Conservation (phyloP, 108 stramenopile species). For the Aurantiochytrium sp. region DNA sequence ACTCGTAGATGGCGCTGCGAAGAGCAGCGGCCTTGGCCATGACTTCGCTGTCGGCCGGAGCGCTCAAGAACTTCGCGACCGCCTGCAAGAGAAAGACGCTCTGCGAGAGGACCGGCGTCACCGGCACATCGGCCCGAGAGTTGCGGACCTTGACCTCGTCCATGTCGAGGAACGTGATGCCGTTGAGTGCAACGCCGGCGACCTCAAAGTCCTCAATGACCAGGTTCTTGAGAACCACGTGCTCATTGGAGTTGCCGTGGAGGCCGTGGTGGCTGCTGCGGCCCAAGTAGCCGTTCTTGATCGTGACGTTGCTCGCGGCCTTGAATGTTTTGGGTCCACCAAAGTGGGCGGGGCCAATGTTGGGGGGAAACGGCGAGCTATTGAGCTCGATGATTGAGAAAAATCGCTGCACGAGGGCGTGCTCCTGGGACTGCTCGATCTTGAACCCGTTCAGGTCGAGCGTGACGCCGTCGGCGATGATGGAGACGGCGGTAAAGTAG, state of each 20-base stretch:
- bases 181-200: slow-evolving; percentile 35
- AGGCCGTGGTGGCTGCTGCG: slow-evolving; percentile 40
- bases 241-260: slow-evolving; percentile 41
- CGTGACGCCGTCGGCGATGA: slow-evolving; percentile 22
- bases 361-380: slow-evolving; percentile 30
- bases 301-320: background rate
- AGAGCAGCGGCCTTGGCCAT: background rate
- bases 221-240: slow-evolving; percentile 30
- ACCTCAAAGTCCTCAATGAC: slow-evolving; percentile 37
- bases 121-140: background rate
- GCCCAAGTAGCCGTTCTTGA: slow-evolving; percentile 33
- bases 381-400: slow-evolving; percentile 42
- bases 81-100: background rate
- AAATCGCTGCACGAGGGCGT: slow-evolving; percentile 43
- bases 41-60: background rate
- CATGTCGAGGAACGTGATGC: background rate
- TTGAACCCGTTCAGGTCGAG: slow-evolving; percentile 37
- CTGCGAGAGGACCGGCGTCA: background rate
- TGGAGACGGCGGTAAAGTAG: slow-evolving; percentile 38
- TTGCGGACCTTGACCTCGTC: background rate
- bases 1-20: background rate
- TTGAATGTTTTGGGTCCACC: background rate
- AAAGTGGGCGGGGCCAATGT: slow-evolving; percentile 35
- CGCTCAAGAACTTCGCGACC: background rate
- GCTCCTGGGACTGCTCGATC: slow-evolving; percentile 26